phyloP scores from a whole-genome alignment of 352 stramenopile genomes.

The Phytophthora multivora region DNA sequence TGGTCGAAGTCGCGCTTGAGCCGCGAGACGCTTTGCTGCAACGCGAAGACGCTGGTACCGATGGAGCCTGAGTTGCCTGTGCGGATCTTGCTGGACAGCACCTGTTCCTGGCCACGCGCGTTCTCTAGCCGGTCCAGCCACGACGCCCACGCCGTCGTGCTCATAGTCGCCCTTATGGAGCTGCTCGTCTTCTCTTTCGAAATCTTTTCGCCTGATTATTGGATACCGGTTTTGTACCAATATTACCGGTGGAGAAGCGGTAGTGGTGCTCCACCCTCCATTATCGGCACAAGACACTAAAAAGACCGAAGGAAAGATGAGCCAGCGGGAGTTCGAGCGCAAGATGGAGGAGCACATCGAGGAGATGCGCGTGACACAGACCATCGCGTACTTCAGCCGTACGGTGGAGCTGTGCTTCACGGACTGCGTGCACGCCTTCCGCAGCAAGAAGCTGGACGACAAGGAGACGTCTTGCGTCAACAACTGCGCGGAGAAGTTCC shows the following conservation, averaged over 20 bases:
- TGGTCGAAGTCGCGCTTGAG: conserved; percentile 86
- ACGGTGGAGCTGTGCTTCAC: conserved; percentile 90
- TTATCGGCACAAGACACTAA: neutral
- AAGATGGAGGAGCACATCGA: conserved; percentile 92
- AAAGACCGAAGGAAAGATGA: conserved; percentile 36
- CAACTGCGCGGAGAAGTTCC: conserved; percentile 90
- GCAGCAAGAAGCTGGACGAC: conserved; percentile 91
- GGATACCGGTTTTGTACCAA: too few species aligned
- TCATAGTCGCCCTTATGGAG: conserved; percentile 42
- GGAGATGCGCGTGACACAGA: conserved; percentile 91
- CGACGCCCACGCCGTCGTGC: conserved; percentile 67
- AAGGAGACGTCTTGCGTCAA: conserved; percentile 89
- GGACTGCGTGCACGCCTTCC: conserved; percentile 91
- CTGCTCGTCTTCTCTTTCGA: neutral
- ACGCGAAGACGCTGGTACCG: conserved; percentile 81
- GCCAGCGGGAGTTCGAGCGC: conserved; percentile 86
- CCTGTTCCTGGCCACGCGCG: conserved; percentile 69
- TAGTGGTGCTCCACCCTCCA: too few species aligned
- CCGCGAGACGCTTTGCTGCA: conserved; percentile 84
- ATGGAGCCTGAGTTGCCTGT: conserved; percentile 61
- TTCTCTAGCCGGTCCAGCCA: conserved; percentile 86
- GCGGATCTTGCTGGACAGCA: conserved; percentile 69
- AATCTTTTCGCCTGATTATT: conserved; percentile 6
- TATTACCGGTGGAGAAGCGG: too few species aligned
- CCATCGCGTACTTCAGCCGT: conserved; percentile 89